These are phyloP conservation scores for Populus ilicifolia DNA, from an alignment of 345 rosid genomes.

Conservation along the genomic window DNA sequence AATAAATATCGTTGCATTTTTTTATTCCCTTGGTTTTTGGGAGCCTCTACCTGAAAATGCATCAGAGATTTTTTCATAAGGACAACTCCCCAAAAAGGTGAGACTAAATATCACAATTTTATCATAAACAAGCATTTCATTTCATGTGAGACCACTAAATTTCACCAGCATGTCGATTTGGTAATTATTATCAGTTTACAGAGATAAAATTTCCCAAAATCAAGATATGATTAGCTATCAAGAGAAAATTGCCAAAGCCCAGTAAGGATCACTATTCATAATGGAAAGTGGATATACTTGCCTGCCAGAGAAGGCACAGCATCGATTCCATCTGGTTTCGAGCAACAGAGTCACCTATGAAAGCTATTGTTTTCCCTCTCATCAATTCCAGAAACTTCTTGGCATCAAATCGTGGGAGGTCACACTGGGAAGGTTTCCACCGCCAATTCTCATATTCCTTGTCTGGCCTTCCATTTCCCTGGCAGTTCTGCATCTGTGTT, in stretches of 20 bases:
- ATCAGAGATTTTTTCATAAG: constrained; percentile 4
- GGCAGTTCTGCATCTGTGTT: constrained; percentile 99
- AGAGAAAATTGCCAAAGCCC: neutral
- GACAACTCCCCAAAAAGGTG: neutral
- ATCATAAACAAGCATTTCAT: neutral
- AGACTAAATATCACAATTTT: neutral
- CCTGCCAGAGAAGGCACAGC: constrained; percentile 99
- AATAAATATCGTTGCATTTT: constrained; percentile 88
- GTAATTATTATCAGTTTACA: neutral
- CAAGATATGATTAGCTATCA: neutral
- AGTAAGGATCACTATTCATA: neutral
- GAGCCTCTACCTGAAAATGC: constrained; percentile 75
- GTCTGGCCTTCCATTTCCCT: constrained; percentile 96
- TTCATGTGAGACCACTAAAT: neutral
- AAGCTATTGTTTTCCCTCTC: constrained; percentile 91
- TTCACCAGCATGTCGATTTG: neutral
- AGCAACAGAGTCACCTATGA: constrained; percentile 93
- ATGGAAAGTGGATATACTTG: constrained; percentile 26
- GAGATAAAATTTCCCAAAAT: neutral
- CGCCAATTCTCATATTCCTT: constrained; percentile 90
- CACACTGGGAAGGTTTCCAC: constrained; percentile 85
- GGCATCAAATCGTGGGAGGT: constrained; percentile 87
- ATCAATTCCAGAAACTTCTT: constrained; percentile 83
- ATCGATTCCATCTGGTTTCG: constrained; percentile 98
- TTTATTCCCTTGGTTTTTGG: constrained; percentile 76